These are phyloP conservation scores for Auricularia heimuer DNA, from an alignment of 768 basidiomycete genomes.

Conservation along the genomic window DNA sequence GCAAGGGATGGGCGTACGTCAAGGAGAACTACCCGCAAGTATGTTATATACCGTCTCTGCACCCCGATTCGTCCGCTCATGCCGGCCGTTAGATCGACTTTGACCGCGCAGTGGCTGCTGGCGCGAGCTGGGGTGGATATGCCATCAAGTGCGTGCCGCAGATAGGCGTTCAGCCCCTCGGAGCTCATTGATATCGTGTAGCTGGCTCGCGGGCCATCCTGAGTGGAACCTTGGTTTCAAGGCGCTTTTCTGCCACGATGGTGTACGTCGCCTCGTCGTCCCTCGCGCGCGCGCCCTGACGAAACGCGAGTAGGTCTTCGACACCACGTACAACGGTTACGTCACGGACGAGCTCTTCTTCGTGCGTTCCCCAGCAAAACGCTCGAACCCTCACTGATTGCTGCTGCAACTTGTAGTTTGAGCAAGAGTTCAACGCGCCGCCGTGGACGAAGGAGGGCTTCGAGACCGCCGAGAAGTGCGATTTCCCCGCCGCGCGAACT, in stretches of 20 bases:
- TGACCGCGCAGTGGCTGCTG: slow-evolving; percentile 37
- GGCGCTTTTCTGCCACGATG: slow-evolving; percentile 87
- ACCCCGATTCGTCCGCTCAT: too few relatives aligned
- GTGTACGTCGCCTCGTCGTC: too few relatives aligned
- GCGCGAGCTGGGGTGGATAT: slow-evolving; percentile 81
- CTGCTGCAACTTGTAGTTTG: slow-evolving; percentile 41
- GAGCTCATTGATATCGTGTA: slow-evolving; percentile 20
- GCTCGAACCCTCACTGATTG: background rate
- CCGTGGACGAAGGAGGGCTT: slow-evolving; percentile 62
- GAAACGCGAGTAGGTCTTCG: slow-evolving; percentile 77
- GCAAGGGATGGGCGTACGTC: slow-evolving; percentile 62
- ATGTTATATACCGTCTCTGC: too few relatives aligned
- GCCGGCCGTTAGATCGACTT: slow-evolving; percentile 14
- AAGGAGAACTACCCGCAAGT: slow-evolving; percentile 46
- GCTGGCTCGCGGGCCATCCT: slow-evolving; percentile 93
- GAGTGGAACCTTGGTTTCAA: slow-evolving; percentile 86
- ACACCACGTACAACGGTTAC: slow-evolving; percentile 70
- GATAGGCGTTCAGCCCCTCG: background rate
- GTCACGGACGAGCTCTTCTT: slow-evolving; percentile 90
- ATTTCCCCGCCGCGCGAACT: too few relatives aligned
- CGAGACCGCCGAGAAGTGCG: slow-evolving; percentile 41
- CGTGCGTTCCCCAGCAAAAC: slow-evolving; percentile 32
- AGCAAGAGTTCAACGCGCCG: slow-evolving; percentile 77
- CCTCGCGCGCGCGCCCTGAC: too few relatives aligned
- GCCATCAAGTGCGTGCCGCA: slow-evolving; percentile 59